Base-by-base conservation (phyloP, 306 rosid genomes). In the Malus fusca region DNA sequence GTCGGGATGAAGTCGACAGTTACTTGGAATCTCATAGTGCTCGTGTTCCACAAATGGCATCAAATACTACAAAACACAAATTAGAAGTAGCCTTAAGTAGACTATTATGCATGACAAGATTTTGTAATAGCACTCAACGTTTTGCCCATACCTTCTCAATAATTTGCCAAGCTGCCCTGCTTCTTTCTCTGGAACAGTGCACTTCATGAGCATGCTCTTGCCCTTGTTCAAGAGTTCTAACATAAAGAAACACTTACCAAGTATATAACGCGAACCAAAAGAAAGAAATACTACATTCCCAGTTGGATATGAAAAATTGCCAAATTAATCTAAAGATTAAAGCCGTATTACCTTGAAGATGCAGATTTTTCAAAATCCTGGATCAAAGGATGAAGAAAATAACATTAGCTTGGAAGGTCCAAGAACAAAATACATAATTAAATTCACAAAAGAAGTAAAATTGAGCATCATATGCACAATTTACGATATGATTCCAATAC, bases 171-270 rank as follows among this genome's bases (percentile, higher is more conserved):
- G 97, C 97, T 51, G 84, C 87, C 84, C 90, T 84, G 65, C 97
- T 95, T 82, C 99, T 92, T 77, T 90, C 96, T 82, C 99, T 84
- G 56, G 99, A 95, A 82, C 99, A 95, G 73, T 80, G 97, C 48
- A 92, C 88, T 83, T 87, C 96, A 23, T 68, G 85, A 82, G 66
- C 83, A 78, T 82, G 84, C 80, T 87, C 88, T 56, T 80, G 78
- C 48, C 80, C 88, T 66, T 84, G 88, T 66, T 78, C 66, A 44
- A 74, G 82, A 64, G 71, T 48, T 80, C 93, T 92, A 81, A 56
- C 60, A 78, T 71, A 35, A 12, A 4, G 43, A 19, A 19, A 66
- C 28, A 42, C 11, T 28, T 12, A 22, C 66, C 58, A 71, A 66
- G 77, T 33, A 53, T 31, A 63, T 30, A 37, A 22, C 53, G 56